Evolutionary conservation across 2,329 filamentous ascomycete genomes (phyloP).

Genomic region (Penicillium carneum): DNA sequence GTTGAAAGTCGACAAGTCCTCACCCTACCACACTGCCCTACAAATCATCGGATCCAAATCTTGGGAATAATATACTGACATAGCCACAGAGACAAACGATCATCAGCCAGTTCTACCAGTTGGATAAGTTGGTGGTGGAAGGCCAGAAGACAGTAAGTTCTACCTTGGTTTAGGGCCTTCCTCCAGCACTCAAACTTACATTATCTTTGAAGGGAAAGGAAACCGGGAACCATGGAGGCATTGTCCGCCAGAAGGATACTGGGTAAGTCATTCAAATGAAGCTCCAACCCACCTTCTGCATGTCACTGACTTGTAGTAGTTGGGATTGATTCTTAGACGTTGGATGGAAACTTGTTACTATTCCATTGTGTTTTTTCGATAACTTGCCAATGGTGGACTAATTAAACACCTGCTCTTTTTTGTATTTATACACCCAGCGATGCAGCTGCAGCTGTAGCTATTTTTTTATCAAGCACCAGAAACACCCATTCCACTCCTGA

Average conservation of each 20-base stretch:
- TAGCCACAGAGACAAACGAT: slow-evolving; percentile 84
- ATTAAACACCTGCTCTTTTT: slow-evolving; percentile 22
- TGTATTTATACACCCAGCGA: slow-evolving; percentile 37
- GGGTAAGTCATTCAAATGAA: slow-evolving; percentile 61
- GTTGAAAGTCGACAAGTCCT: background rate
- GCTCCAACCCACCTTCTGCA: background rate
- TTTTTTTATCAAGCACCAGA: slow-evolving; percentile 16
- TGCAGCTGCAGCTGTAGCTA: slow-evolving; percentile 23
- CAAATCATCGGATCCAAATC: background rate
- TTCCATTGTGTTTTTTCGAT: slow-evolving; percentile 21
- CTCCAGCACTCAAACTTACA: slow-evolving; percentile 17
- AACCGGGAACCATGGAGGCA: slow-evolving; percentile 68
- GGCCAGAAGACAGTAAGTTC: slow-evolving; percentile 75
- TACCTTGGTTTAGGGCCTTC: background rate
- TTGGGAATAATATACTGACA: slow-evolving; percentile 44
- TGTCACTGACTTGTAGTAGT: slow-evolving; percentile 29
- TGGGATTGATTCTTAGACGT: slow-evolving; percentile 39
- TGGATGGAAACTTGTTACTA: slow-evolving; percentile 19
- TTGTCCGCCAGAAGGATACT: slow-evolving; percentile 78
- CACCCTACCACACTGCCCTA: background rate
- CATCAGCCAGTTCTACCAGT: slow-evolving; percentile 91
- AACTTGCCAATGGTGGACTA: slow-evolving; percentile 12
- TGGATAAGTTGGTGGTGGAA: slow-evolving; percentile 91
- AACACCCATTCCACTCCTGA: slow-evolving; percentile 21
- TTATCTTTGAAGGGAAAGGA: slow-evolving; percentile 50